A percentile compares a stretch with the other conserved stretches of the same genome.
phyloP scores from a whole-genome alignment of 371 early-diverging fungal species.

The Lichtheimia corymbifera region DNA sequence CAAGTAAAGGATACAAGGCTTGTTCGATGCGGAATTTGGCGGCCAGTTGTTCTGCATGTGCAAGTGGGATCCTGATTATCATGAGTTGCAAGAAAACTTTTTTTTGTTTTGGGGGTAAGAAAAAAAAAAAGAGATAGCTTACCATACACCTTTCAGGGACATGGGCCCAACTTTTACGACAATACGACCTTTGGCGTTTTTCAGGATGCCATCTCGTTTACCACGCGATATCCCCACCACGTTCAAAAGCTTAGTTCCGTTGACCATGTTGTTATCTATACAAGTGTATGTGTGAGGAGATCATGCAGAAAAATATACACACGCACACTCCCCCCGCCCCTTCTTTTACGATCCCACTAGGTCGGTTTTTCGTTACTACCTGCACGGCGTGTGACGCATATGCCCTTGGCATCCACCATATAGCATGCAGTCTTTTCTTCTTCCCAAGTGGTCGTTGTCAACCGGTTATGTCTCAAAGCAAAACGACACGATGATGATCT shows the following conservation, averaged over 20 bases:
- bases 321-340: too few relatives aligned
- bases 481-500: too few relatives aligned
- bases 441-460: constrained; percentile 82
- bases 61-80: constrained; percentile 66
- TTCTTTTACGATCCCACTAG: not conserved
- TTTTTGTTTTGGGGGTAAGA: too few relatives aligned
- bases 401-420: constrained; percentile 76
- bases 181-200: constrained; percentile 79
- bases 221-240: constrained; percentile 87
- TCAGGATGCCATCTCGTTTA: constrained; percentile 83
- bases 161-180: constrained; percentile 89
- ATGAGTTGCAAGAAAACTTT: constrained; percentile 11
- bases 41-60: constrained; percentile 62
- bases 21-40: constrained; percentile 63
- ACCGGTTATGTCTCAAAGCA: constrained; percentile 17
- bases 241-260: constrained; percentile 87
- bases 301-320: too few relatives aligned
- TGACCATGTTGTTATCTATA: constrained; percentile 78
- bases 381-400: constrained; percentile 69
- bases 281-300: not conserved
- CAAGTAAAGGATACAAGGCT: constrained; percentile 67
- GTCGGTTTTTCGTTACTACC: not conserved
- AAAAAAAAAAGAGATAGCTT: constrained; percentile 17
- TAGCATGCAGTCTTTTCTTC: constrained; percentile 79
- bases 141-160: constrained; percentile 89